A percentile compares a stretch with the other conserved stretches of the same genome.
These are phyloP conservation scores for Hebeloma cylindrosporum DNA, from an alignment of 768 basidiomycete genomes.

Conservation along the genomic window DNA sequence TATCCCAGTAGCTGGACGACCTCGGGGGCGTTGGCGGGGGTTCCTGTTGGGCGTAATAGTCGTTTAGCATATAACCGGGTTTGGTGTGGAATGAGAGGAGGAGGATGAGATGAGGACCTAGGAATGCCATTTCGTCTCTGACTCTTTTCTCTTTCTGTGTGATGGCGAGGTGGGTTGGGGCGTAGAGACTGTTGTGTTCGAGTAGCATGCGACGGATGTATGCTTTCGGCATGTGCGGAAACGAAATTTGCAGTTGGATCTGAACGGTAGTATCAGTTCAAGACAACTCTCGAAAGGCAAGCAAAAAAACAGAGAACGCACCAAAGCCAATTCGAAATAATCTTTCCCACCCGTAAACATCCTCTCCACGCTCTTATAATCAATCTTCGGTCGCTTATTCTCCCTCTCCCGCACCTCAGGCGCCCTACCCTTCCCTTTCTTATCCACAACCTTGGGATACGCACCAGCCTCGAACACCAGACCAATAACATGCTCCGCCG, in stretches of 20 bases:
- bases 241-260: conserved; percentile 47
- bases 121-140: neutral
- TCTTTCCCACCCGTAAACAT: conserved; percentile 37
- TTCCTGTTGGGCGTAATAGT: conserved; percentile 19
- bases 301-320: conserved; percentile 28
- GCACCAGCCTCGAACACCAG: conserved; percentile 58
- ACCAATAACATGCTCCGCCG: conserved; percentile 56
- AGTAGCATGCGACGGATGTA: conserved; percentile 49
- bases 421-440: conserved; percentile 29
- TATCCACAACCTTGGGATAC: conserved; percentile 54
- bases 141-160: conserved; percentile 31
- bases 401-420: conserved; percentile 34
- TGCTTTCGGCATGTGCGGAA: conserved; percentile 54
- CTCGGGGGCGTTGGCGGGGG: no score
- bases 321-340: conserved; percentile 56
- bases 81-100: no score
- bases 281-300: conserved; percentile 3
- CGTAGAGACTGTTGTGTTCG: conserved; percentile 51
- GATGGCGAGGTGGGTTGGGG: conserved; percentile 61
- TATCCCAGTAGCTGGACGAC: conserved; percentile 42
- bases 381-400: conserved; percentile 46
- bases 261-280: neutral
- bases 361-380: conserved; percentile 54
- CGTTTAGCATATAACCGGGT: no score
- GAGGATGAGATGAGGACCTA: neutral